Conservation (phyloP, 2,329 filamentous ascomycete genomes). For the Botrytis sinoallii region DNA sequence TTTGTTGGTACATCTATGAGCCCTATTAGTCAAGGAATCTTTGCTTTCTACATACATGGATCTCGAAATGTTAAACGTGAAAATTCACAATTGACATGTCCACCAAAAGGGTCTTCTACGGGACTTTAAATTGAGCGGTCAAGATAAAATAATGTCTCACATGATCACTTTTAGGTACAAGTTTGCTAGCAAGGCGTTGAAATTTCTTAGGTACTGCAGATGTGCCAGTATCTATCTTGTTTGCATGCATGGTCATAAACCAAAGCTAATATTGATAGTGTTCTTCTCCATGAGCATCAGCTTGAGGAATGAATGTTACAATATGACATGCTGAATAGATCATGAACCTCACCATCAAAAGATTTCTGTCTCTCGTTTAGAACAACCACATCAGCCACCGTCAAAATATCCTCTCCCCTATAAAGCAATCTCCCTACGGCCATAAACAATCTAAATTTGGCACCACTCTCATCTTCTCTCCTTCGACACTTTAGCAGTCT, state of each 20-base stretch:
- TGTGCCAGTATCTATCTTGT: slow-evolving; percentile 8
- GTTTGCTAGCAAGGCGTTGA: not conserved
- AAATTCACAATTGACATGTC: not conserved
- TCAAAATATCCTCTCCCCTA: slow-evolving; percentile 7
- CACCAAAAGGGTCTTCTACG: not conserved
- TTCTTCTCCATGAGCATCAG: not conserved
- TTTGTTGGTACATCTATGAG: not conserved
- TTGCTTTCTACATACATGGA: not conserved
- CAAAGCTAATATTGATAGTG: not conserved
- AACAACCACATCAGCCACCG: not conserved
- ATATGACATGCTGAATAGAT: not conserved
- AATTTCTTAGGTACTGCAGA: slow-evolving; percentile 12
- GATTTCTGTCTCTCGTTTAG: not conserved
- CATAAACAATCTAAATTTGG: slow-evolving; percentile 16
- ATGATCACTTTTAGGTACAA: not conserved
- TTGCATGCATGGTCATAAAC: not conserved
- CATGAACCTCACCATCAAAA: slow-evolving; percentile 10
- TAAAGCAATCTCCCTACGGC: slow-evolving; percentile 13
- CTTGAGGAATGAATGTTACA: not conserved
- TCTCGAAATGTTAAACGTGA: not conserved
- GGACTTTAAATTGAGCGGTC: not conserved
- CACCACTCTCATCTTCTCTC: slow-evolving; percentile 16
- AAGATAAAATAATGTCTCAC: not conserved
- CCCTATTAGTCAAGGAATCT: not conserved
- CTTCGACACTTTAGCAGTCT: slow-evolving; percentile 3